These are phyloP conservation scores for Stagonosporopsis chrysanthemi DNA, from an alignment of 2,329 filamentous ascomycete genomes.

Conservation along the genomic window DNA sequence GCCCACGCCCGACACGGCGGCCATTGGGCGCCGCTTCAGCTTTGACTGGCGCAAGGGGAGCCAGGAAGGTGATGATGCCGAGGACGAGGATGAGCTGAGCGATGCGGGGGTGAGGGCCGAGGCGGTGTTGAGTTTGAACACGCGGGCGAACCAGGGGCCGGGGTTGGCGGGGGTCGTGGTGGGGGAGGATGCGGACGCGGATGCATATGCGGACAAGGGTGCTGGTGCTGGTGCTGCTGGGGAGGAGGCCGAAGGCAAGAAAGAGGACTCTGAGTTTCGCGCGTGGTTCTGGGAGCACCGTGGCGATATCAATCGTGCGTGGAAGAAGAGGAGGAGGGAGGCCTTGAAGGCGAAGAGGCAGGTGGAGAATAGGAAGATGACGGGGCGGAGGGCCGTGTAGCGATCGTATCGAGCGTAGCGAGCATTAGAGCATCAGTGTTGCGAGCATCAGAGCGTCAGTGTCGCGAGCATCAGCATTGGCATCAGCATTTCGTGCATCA, in stretches of 20 bases:
- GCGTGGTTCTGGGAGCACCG: conserved; percentile 67
- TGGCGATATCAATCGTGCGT: conserved; percentile 57
- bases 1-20: conserved; percentile 91
- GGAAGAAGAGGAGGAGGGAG: conserved; percentile 65
- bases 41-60: conserved; percentile 55
- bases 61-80: conserved; percentile 49
- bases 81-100: conserved; percentile 34
- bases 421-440: too few relatives aligned
- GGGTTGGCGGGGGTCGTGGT: conserved; percentile 16
- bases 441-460: too few relatives aligned
- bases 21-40: conserved; percentile 70
- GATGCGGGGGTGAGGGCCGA: conserved; percentile 38
- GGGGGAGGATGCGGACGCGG: conserved; percentile 38
- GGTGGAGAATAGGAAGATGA: conserved; percentile 63
- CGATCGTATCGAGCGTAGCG: too few relatives aligned
- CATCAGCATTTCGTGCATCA: too few relatives aligned
- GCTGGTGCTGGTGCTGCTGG: too few relatives aligned
- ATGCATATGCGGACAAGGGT: too few relatives aligned
- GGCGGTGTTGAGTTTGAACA: conserved; percentile 41
- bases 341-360: conserved; percentile 67
- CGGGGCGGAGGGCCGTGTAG: conserved; percentile 7
- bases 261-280: conserved; percentile 64
- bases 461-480: too few relatives aligned
- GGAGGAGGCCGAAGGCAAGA: conserved; percentile 37
- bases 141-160: conserved; percentile 18